Base-by-base conservation (phyloP, 2,329 filamentous ascomycete species). In the Fusarium sublunatum region DNA sequence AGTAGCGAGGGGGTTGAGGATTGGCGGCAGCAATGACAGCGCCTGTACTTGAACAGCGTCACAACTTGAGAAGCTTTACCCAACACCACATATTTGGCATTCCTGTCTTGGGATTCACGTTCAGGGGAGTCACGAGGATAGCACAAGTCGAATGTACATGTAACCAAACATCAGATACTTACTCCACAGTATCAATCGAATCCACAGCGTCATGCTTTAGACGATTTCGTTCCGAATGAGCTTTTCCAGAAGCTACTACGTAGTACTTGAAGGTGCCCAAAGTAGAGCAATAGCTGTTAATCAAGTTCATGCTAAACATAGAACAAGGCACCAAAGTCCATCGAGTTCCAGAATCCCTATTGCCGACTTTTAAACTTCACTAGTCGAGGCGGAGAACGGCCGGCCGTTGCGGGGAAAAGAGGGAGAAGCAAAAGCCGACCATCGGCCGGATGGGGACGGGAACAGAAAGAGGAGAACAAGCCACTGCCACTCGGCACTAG, bases 401-500 rank as follows among this genome's bases (percentile, higher is more conserved):
- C 44, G 35, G 22, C 36, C n/a, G 38, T 22, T 53, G 56, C 52
- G 57, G 61, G 52, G 56, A 29, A 43, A 35, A 10, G 28, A 19
- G 28, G 41, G 31, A 45, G 34, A 35, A 25, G 19, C 11, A 28
- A 45, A 15, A n/a, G 24, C 35, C 36, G 34, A 36, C 9, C 41
- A 29, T 45, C 51, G 48, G 48, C 34, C 61, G 53, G 61, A 63
- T 39, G 62, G 53, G 48, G 55, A 59, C 62, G 45, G 49, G 22
- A 10, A 36, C 19, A 19, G 19, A 26, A 25, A 28, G 36, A 42
- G 36, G 24, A 46, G 39, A 22, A 19, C 19, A 19, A 19, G 19
- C 24, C 15, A 26, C 8, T 44, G 34, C 12, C 8, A 41, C 48
- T 44, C 43, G 44, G 57, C 47, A 43, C 42, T 53, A 52, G 58